These are phyloP conservation scores for Lipomyces yamadae DNA, from an alignment of 805 yeast species.

Conservation along the genomic window DNA sequence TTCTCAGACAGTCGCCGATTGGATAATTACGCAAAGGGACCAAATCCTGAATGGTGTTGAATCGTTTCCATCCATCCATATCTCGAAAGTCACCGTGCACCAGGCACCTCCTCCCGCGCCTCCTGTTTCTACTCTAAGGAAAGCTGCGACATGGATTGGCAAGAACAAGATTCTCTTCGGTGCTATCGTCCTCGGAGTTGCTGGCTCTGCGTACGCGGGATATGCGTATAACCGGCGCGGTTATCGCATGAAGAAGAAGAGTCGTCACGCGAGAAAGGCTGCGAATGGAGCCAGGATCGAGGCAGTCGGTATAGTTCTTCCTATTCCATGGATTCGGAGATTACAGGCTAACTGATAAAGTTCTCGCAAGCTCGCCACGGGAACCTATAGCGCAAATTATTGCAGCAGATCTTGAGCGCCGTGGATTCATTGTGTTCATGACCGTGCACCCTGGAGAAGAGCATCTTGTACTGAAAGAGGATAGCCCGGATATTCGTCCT, in stretches of 20 bases:
- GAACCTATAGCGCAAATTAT: slow-evolving; percentile 73
- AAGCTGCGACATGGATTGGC: slow-evolving; percentile 22
- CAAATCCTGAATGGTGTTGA: slow-evolving; percentile 23
- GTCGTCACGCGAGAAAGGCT: slow-evolving; percentile 65
- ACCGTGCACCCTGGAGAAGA: slow-evolving; percentile 66
- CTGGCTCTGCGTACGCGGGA: slow-evolving; percentile 25
- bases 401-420: slow-evolving; percentile 71
- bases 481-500: slow-evolving; percentile 71
- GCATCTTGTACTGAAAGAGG: slow-evolving; percentile 57
- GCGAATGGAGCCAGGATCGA: slow-evolving; percentile 75
- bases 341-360: slow-evolving; percentile 18
- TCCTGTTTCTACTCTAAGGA: slow-evolving; percentile 6
- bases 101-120: slow-evolving; percentile 22
- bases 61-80: slow-evolving; percentile 15
- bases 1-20: slow-evolving; percentile 23
- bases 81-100: slow-evolving; percentile 14
- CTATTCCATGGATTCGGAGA: neutral
- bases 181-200: slow-evolving; percentile 26
- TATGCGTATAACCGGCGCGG: slow-evolving; percentile 14
- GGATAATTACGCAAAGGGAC: slow-evolving; percentile 21
- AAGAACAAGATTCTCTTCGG: slow-evolving; percentile 31
- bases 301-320: slow-evolving; percentile 52
- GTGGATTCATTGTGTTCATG: slow-evolving; percentile 82
- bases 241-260: slow-evolving; percentile 33
- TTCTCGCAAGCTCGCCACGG: slow-evolving; percentile 75